These are phyloP conservation scores for Barnettozyma wickerhamii DNA, from an alignment of 805 yeast genomes.

Conservation along the genomic window DNA sequence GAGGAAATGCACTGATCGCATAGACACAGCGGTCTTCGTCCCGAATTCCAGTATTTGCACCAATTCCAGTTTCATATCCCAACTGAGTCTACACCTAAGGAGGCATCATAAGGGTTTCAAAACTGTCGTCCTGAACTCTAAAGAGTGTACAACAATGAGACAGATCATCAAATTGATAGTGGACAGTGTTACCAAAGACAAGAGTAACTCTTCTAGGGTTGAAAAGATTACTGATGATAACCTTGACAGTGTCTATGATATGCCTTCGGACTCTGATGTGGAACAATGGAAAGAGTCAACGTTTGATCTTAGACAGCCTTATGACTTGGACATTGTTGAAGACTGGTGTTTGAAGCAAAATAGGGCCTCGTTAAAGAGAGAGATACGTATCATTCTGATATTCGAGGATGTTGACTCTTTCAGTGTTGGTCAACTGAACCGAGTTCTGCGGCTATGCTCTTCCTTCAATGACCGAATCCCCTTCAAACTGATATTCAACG, in stretches of 20 bases:
- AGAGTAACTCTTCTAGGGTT: not conserved
- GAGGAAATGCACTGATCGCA: not conserved
- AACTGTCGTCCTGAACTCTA: conserved; percentile 19
- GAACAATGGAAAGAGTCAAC: conserved; percentile 11
- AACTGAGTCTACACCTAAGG: conserved; percentile 12
- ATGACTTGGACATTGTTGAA: conserved; percentile 22
- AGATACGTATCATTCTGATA: conserved; percentile 18
- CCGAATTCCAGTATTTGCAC: conserved; percentile 23
- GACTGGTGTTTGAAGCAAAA: conserved; percentile 21
- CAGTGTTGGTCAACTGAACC: conserved; percentile 17
- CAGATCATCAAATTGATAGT: conserved; percentile 20
- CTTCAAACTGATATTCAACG: conserved; percentile 22
- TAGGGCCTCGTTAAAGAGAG: conserved; percentile 2
- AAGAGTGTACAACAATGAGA: conserved; percentile 25
- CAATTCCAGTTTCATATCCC: conserved; percentile 12
- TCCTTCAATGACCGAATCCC: conserved; percentile 19
- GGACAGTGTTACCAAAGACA: conserved; percentile 9
- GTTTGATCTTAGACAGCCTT: conserved; percentile 21
- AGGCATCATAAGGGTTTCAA: conserved; percentile 8
- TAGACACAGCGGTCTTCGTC: conserved; percentile 19
- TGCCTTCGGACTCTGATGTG: conserved; percentile 10
- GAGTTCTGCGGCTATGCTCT: conserved; percentile 14
- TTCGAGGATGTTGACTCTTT: conserved; percentile 26
- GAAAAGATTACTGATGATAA: not conserved
- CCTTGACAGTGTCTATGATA: conserved; percentile 5